These are phyloP conservation scores for Lactarius psammicola DNA, from an alignment of 768 basidiomycete genomes.

Conservation along the genomic window DNA sequence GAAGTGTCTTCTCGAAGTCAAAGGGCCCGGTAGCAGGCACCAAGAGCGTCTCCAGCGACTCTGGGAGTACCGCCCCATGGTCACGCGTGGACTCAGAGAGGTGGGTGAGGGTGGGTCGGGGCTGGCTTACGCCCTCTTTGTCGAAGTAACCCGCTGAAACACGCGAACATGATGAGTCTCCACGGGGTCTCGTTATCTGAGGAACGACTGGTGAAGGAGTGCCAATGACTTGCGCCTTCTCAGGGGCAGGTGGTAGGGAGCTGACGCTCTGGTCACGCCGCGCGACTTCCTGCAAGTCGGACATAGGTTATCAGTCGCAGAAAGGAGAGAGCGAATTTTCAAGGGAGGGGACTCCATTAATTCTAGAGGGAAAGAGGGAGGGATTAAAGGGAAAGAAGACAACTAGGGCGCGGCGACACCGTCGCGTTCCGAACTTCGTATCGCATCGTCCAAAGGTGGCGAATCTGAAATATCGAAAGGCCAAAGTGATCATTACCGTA, in stretches of 20 bases:
- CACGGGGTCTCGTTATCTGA: not conserved
- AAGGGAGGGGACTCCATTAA: not conserved
- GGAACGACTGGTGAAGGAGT: not conserved
- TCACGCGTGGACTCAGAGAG: not conserved
- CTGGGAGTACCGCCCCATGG: not conserved
- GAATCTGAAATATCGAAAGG: not conserved
- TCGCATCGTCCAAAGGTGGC: not conserved
- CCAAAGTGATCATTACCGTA: not conserved
- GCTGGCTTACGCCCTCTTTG: constrained; percentile 45
- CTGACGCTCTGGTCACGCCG: constrained; percentile 7
- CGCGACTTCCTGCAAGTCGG: constrained; percentile 3
- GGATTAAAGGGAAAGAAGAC: not conserved
- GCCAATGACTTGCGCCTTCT: not conserved
- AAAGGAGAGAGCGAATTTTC: not conserved
- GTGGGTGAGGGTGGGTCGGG: constrained; percentile 40
- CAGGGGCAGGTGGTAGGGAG: not conserved
- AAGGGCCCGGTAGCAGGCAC: constrained; percentile 31
- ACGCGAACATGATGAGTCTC: constrained; percentile 14
- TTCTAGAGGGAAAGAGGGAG: not conserved
- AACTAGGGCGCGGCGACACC: not conserved
- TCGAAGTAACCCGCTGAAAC: constrained; percentile 54
- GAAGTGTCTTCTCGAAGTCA: constrained; percentile 35
- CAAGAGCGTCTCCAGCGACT: constrained; percentile 30
- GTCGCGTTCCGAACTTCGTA: not conserved
- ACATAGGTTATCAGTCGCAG: constrained; percentile 1